phyloP scores from a whole-genome alignment of 148 eudicot genomes.

The Spergularia marina region DNA sequence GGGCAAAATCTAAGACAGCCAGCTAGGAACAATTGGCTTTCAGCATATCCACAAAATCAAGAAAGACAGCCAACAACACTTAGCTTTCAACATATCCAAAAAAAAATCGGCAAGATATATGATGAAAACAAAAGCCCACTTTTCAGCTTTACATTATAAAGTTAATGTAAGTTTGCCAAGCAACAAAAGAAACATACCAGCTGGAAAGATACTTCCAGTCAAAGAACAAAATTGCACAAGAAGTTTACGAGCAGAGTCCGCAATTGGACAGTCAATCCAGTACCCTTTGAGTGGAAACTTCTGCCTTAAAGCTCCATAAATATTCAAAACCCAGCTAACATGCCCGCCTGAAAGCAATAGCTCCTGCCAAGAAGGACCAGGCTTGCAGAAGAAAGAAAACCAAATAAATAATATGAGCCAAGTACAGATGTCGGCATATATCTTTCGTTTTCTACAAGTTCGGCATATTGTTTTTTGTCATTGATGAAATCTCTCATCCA shows the following conservation, averaged over 20 bases:
- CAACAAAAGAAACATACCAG: slow-evolving; percentile 45
- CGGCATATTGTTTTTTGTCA: not conserved
- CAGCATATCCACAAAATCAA: not conserved
- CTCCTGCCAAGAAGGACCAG: slow-evolving; percentile 86
- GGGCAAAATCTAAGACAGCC: not conserved
- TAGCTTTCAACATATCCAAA: not conserved
- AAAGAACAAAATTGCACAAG: slow-evolving; percentile 84
- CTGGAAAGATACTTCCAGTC: slow-evolving; percentile 75
- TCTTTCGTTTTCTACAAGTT: too few species aligned
- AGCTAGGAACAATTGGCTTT: not conserved
- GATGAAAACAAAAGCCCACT: not conserved
- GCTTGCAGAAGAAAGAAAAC: slow-evolving; percentile 51
- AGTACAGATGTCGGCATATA: not conserved
- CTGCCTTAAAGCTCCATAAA: slow-evolving; percentile 76
- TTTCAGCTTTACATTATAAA: not conserved
- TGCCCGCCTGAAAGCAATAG: slow-evolving; percentile 76
- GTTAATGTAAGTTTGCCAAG: slow-evolving; percentile 5
- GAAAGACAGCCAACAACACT: not conserved
- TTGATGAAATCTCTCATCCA: not conserved
- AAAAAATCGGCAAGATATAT: slow-evolving; percentile 8
- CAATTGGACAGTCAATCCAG: slow-evolving; percentile 98
- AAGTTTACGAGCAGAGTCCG: slow-evolving; percentile 92
- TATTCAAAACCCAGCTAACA: slow-evolving; percentile 74
- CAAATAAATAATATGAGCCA: slow-evolving; percentile 13
- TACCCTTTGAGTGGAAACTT: slow-evolving; percentile 70